Evolutionary conservation across 805 yeast species (phyloP), one percentile per base, ranked within the genome.

Genomic region (Starmerella riodocensis): DNA sequence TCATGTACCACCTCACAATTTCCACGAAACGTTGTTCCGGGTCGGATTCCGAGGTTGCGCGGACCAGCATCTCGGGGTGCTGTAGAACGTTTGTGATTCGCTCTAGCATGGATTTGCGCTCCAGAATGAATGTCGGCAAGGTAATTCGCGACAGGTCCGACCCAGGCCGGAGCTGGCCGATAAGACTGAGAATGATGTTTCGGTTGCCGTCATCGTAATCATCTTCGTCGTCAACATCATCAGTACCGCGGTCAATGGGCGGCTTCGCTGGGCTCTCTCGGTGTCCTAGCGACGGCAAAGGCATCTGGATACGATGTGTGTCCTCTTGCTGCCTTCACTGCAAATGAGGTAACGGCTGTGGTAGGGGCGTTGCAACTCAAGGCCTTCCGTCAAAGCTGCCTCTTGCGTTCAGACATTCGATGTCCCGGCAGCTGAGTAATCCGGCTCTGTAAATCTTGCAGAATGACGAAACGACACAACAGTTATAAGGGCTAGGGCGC

Each of bases 51-150:
- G 53, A 53, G 47, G 78, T 78, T 0, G 96, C 96, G 19, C 71
- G 69, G 6, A 84, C 55, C 29, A 86, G 59, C 24, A 85, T 62
- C 27, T 76, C 73, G 0, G 96, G 96, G 45, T 65, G 69, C 48
- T 76, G 84, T 54, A 78, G 69, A 55, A 76, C 81, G 58, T 91
- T 91, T 3, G 96, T 81, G 50, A 91, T 83, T 56, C 98, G 73
- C 59, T 91, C 98, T 39, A 91, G 65, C 97, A 91, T 86, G 2
- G 94, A 81, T 62, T 86, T 91, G 57, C 93, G 78, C 60, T 91
- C 98, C 39, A 91, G 66, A 36, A 91, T 85, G 53, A 91, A 91
- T 1, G 98, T 91, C 4, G 98, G 98, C 37, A 91, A 66, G 0
- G 98, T 88, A 48, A 91, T 88, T 53, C 88, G 71, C 0, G 94